Conservation (phyloP, 2,329 filamentous ascomycete species). For the Aspergillus alliaceus region DNA sequence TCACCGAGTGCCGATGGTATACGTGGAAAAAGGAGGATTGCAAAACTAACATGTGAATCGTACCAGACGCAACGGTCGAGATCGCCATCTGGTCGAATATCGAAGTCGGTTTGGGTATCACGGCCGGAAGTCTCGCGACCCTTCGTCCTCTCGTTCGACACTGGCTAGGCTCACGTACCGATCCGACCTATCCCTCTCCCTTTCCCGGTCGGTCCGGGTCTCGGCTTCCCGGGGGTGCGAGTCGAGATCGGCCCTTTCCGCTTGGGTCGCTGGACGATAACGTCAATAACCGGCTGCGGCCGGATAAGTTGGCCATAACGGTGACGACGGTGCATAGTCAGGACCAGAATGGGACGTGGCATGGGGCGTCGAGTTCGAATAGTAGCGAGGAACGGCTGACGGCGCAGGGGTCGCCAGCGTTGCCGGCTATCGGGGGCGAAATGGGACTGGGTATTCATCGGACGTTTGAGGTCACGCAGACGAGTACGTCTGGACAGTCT, state of each 20-base stretch:
- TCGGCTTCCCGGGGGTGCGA: constrained; percentile 13
- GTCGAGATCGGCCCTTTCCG: constrained; percentile 21
- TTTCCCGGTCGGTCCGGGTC: constrained; percentile 21
- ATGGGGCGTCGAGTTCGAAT: constrained; percentile 18
- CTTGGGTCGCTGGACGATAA: constrained; percentile 27
- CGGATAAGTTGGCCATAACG: constrained; percentile 30
- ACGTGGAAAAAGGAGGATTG: background rate
- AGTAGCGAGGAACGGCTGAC: constrained; percentile 32
- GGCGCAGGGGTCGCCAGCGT: constrained; percentile 11
- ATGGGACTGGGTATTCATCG: constrained; percentile 29
- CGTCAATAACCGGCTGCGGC: constrained; percentile 21
- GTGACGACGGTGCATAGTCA: constrained; percentile 31
- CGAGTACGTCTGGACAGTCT: background rate
- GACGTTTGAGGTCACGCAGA: constrained; percentile 32
- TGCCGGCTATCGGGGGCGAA: constrained; percentile 8
- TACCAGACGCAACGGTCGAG: constrained; percentile 45
- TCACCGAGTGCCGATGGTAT: too few species aligned
- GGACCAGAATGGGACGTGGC: constrained; percentile 18
- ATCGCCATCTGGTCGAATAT: constrained; percentile 42
- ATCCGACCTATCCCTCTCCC: constrained; percentile 19
- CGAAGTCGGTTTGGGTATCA: constrained; percentile 40
- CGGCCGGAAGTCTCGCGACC: constrained; percentile 49
- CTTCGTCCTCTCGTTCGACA: constrained; percentile 49
- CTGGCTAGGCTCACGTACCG: constrained; percentile 21
- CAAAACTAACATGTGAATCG: too few species aligned